Evolutionary conservation across 371 early-diverging fungal genomes (phyloP).

Genomic region (Mucor circinelloides): DNA sequence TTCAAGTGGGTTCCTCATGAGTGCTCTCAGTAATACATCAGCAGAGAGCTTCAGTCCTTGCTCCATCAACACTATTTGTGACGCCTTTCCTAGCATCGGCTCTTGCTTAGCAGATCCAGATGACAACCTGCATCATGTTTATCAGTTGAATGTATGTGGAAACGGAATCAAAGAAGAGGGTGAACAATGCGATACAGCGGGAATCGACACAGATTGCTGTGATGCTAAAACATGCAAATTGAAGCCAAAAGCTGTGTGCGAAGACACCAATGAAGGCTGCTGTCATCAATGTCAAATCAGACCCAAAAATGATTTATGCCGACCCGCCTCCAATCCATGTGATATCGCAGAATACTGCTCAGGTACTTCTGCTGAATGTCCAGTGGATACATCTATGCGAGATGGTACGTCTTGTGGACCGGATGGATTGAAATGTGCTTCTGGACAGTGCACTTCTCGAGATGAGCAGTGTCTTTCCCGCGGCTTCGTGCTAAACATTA

Average conservation of each 20-base stretch:
- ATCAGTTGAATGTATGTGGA: slow-evolving; percentile 76
- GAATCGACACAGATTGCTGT: slow-evolving; percentile 81
- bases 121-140: slow-evolving; percentile 31
- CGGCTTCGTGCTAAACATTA: slow-evolving; percentile 44
- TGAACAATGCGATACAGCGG: slow-evolving; percentile 95
- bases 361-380: slow-evolving; percentile 77
- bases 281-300: slow-evolving; percentile 77
- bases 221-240: slow-evolving; percentile 80
- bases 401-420: slow-evolving; percentile 73
- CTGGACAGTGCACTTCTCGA: slow-evolving; percentile 88
- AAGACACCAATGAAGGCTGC: slow-evolving; percentile 82
- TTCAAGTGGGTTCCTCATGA: slow-evolving; percentile 82
- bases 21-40: slow-evolving; percentile 77
- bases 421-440: slow-evolving; percentile 70
- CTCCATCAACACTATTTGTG: slow-evolving; percentile 74
- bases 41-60: slow-evolving; percentile 81
- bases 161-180: slow-evolving; percentile 90
- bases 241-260: slow-evolving; percentile 76
- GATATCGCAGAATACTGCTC: slow-evolving; percentile 83
- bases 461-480: slow-evolving; percentile 79
- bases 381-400: slow-evolving; percentile 63
- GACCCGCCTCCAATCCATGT: slow-evolving; percentile 76
- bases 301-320: slow-evolving; percentile 69
- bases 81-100: slow-evolving; percentile 48
- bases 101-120: slow-evolving; percentile 64